Evolutionary conservation across 2,329 filamentous ascomycete species (phyloP).

Genomic region (Fragosphaeria purpurea): DNA sequence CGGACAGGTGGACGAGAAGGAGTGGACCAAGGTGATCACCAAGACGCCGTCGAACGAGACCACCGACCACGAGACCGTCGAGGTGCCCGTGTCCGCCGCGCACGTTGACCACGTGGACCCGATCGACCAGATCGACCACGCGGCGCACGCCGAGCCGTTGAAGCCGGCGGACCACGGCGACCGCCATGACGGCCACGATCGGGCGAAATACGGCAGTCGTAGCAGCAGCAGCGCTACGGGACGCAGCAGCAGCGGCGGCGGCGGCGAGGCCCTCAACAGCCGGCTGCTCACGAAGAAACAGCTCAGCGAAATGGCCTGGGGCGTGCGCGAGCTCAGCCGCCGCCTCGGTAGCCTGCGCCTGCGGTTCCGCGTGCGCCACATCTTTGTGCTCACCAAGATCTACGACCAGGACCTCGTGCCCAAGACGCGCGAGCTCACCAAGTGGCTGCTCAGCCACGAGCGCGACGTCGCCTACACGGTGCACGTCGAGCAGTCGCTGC

Average conservation of each 20-base stretch:
- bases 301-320: slow-evolving; percentile 93
- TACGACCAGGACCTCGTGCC: slow-evolving; percentile 71
- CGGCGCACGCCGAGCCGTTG: too few species aligned
- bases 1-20: slow-evolving; percentile 47
- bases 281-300: slow-evolving; percentile 92
- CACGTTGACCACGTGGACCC: too few species aligned
- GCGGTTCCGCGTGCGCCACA: slow-evolving; percentile 67
- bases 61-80: too few species aligned
- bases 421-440: slow-evolving; percentile 65
- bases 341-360: slow-evolving; percentile 74
- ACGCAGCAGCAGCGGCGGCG: slow-evolving; percentile 17
- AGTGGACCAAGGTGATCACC: slow-evolving; percentile 41
- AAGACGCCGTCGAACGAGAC: slow-evolving; percentile 24
- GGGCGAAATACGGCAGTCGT: neutral
- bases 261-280: slow-evolving; percentile 35
- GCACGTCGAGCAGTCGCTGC: slow-evolving; percentile 70
- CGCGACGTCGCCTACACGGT: slow-evolving; percentile 61
- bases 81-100: neutral
- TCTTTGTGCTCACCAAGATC: slow-evolving; percentile 88
- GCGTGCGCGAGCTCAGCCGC: slow-evolving; percentile 81
- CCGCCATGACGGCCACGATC: slow-evolving; percentile 33
- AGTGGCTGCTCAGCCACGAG: slow-evolving; percentile 70
- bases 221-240: slow-evolving; percentile 45
- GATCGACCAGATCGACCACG: too few species aligned
- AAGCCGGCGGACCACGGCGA: slow-evolving; percentile 22